Evolutionary conservation across 768 basidiomycete genomes (phyloP), one percentile per base, ranked within the genome.

Genomic region (Leccinum boreale): DNA sequence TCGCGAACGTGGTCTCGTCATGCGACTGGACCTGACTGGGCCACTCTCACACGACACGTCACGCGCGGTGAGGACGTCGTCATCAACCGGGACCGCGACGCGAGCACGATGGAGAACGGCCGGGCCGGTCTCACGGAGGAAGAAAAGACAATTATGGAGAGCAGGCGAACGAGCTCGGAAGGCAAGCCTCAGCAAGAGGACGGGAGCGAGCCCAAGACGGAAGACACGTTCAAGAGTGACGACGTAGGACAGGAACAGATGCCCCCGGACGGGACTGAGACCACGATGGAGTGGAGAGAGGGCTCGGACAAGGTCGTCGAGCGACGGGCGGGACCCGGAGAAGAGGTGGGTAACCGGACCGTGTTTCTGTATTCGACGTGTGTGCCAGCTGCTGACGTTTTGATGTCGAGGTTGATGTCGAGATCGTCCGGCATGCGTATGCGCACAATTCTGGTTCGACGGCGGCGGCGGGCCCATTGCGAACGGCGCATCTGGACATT

Each of bases 1-100:
- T 89, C 91, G 14, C 83, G 93, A 62, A 98, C 96, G 8, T 93
- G 90, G 88, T 95, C 93, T 9, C 79, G 94, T 52, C 84, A 89
- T 62, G 82, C 86, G 29, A 73, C 78, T 28, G 75, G 78, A 44
- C 90, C 94, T 0, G 92, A 94, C 47, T 97, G 94, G 92, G 80
- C 92, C 9, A 85, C 83, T 50, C 86, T 90, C 62, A 87, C 89
- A 17, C 78, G 85, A 35, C 79, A 85, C 39, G 85, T 95, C 51
- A 76, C 79, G 12, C 82, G 87, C 1, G 86, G 82, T 5, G 87
- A 89, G 52, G 87, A 89, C 47, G 85, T 96, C 59, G 81, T 93
- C 35, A 89, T 96, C 68, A 96, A 97, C 67, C 81, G 91, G 21
- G 94, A 96, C 67, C 75, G 74, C 46, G 75, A 76, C 55, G 51